A percentile compares a stretch with the other conserved stretches of the same genome.
Conservation (phyloP, 805 yeast genomes). For the Nakazawaea wickerhamii region DNA sequence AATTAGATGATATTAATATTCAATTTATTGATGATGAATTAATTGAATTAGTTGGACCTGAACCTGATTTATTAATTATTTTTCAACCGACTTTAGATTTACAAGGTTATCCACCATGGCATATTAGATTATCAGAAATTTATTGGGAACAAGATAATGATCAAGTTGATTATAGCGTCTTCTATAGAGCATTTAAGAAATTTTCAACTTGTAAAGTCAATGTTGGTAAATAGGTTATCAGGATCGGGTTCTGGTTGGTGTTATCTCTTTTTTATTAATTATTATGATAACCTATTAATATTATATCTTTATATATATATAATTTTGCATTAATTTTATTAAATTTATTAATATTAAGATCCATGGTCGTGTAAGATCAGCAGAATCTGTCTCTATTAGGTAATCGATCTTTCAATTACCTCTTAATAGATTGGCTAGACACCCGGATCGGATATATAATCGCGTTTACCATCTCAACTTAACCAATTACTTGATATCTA, state of each 20-base stretch:
- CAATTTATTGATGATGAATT: slow-evolving; percentile 71
- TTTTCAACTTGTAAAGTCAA: slow-evolving; percentile 81
- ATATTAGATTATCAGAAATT: slow-evolving; percentile 81
- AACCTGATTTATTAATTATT: slow-evolving; percentile 82
- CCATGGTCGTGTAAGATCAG: slow-evolving; percentile 5
- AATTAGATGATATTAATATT: slow-evolving; percentile 63
- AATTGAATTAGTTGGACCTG: slow-evolving; percentile 74
- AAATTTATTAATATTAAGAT: too few relatives aligned
- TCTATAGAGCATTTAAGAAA: slow-evolving; percentile 68
- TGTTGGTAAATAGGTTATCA: slow-evolving; percentile 62
- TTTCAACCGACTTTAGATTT: slow-evolving; percentile 86
- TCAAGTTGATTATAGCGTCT: slow-evolving; percentile 76
- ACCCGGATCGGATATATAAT: not conserved
- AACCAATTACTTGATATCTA: too few relatives aligned
- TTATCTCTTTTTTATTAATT: slow-evolving; percentile 1
- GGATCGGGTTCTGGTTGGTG: not conserved
- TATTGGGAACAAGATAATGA: slow-evolving; percentile 87
- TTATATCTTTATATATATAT: too few relatives aligned
- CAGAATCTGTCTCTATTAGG: not conserved
- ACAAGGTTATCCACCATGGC: slow-evolving; percentile 99
- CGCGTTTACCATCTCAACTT: too few relatives aligned
- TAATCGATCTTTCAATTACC: not conserved
- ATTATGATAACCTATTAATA: not conserved
- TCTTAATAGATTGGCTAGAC: not conserved
- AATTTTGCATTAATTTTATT: too few relatives aligned